Base-by-base conservation (phyloP, 2,329 filamentous ascomycete species). In the Stemphylium beticola region DNA sequence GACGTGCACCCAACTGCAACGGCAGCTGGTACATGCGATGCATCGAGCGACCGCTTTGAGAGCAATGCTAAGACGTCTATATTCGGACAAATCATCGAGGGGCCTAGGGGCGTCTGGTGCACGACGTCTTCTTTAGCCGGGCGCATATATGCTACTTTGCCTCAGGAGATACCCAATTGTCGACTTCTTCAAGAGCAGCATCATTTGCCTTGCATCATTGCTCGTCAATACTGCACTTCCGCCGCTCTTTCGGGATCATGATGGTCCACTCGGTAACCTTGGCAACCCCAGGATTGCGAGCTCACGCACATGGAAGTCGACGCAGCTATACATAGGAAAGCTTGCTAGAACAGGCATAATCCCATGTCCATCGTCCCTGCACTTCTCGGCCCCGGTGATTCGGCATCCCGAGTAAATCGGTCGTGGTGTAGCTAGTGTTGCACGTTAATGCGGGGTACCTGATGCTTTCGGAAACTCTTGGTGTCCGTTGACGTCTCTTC, bases 81-180 rank as follows among this genome's bases (percentile, higher is more conserved):
- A 40, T 43, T 43, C 17, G 24, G 37, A 29, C 40, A 51, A 43
- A 40, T 32, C 31, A 36, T 39, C 24, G 41, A 40, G 36, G 22
- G 33, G 40, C 48, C 11, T 20, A 34, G 34, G 14, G 26, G 40
- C 52, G 41, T 15, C 20, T 42, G 24, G 17, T 26, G 24, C n/a
- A 17, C 36, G 41, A 17, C 18, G 39, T 17, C 32, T 22, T 38
- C 44, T 43, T 41, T 29, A 41, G n/a, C 42, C 43, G 24, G 17
- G 41, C 22, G 37, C 42, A 11, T 42, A 37, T 22, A 34, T 22
- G 32, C 42, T 42, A 17, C 47, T 22, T 37, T 37, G 32, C 36
- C 32, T 29, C 31, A 55, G 26, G 12, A 40, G 24, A 39, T 51
- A 50, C 31, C 48, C 37, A 12, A 39, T 15, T 45, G 20, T 55